Conservation (phyloP, 805 yeast species). For the Geotrichum ghanense region DNA sequence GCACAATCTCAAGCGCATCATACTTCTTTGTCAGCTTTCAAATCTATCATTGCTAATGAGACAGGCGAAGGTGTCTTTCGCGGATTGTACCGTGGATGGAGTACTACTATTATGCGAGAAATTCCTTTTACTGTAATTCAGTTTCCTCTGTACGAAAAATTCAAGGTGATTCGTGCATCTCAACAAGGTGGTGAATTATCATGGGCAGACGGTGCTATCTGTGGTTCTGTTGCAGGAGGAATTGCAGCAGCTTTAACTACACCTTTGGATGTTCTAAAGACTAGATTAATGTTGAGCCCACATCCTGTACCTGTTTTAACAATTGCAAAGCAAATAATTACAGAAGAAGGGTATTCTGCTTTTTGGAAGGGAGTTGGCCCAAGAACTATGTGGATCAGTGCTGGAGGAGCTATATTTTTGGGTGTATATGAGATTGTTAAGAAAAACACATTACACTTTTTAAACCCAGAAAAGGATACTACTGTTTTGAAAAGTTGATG, state of each 20-base stretch:
- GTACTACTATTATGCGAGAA: conserved; percentile 84
- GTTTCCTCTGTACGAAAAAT: conserved; percentile 81
- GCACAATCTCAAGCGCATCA: conserved; percentile 62
- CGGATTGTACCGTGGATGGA: conserved; percentile 90
- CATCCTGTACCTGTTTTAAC: conserved; percentile 34
- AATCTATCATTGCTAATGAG: conserved; percentile 45
- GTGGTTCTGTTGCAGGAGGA: conserved; percentile 93
- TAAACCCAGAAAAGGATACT: background rate
- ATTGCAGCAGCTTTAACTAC: conserved; percentile 90
- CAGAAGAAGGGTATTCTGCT: conserved; percentile 62
- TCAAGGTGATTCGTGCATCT: conserved; percentile 53
- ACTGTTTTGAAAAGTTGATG: background rate
- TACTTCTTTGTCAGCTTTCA: conserved; percentile 58
- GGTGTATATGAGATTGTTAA: conserved; percentile 73
- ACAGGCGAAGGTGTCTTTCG: conserved; percentile 67
- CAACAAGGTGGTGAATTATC: conserved; percentile 33
- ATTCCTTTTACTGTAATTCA: conserved; percentile 95
- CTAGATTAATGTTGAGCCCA: conserved; percentile 73
- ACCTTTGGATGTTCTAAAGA: conserved; percentile 89
- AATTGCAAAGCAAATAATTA: conserved; percentile 41
- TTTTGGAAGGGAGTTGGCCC: conserved; percentile 88
- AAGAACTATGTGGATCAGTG: conserved; percentile 93
- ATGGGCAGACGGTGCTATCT: conserved; percentile 69
- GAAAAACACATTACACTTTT: background rate
- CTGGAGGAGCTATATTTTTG: conserved; percentile 95